These are phyloP conservation scores for Gnomoniopsis smithogilvyi DNA, from an alignment of 2,329 filamentous ascomycete genomes.

Conservation along the genomic window DNA sequence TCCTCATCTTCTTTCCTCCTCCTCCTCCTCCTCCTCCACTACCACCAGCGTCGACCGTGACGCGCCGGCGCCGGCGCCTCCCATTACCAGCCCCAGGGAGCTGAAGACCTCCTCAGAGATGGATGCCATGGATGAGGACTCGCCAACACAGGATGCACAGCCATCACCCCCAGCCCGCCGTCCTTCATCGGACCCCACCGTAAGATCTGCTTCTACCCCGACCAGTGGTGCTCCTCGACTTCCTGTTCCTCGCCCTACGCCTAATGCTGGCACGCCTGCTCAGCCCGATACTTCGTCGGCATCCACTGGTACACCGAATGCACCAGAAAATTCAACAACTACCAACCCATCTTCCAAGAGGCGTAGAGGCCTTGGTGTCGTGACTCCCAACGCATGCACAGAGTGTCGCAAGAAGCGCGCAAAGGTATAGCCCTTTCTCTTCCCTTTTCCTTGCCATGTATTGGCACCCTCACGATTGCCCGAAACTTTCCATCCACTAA, in stretches of 20 bases:
- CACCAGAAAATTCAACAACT: slow-evolving; percentile 16
- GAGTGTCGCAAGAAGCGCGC: slow-evolving; percentile 61
- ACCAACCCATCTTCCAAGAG: slow-evolving; percentile 40
- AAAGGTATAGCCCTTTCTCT: slow-evolving; percentile 41
- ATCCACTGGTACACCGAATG: slow-evolving; percentile 23
- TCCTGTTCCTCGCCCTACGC: neutral
- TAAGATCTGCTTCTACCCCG: slow-evolving; percentile 2
- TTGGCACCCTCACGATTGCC: no score
- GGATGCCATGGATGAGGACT: neutral
- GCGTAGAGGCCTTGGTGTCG: slow-evolving; percentile 51
- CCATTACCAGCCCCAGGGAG: no score
- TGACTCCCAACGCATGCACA: slow-evolving; percentile 59
- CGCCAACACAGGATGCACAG: neutral
- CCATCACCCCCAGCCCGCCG: neutral
- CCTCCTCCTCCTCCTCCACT: neutral
- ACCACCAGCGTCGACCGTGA: neutral
- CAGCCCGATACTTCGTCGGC: slow-evolving; percentile 24
- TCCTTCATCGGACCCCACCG: slow-evolving; percentile 1
- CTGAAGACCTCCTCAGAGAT: neutral
- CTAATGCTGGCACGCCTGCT: slow-evolving; percentile 2
- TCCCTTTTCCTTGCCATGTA: neutral
- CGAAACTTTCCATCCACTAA: neutral
- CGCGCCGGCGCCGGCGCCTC: no score
- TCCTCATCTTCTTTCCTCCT: neutral
- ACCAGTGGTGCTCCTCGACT: slow-evolving; percentile 2